Percentiles rank a stretch among this genome's conserved stretches.
Conservation (phyloP, 1,284 basidiomycete species). For the Paramarasmius palmivorus region DNA sequence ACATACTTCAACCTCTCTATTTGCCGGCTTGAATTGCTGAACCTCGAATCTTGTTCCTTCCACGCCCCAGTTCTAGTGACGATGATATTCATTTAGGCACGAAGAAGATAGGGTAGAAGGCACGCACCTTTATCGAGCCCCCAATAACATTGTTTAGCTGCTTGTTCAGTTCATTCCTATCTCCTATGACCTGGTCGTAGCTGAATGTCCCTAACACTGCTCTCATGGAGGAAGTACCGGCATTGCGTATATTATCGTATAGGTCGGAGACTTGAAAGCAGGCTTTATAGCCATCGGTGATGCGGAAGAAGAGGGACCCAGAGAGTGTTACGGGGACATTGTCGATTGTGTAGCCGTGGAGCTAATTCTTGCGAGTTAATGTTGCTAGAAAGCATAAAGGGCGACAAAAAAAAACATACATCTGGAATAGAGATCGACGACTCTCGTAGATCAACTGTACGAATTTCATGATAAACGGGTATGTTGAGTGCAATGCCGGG, state of each 20-base stretch:
- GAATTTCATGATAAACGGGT: slow-evolving; percentile 44
- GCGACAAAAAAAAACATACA: too few species aligned
- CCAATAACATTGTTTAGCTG: slow-evolving; percentile 49
- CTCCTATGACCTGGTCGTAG: slow-evolving; percentile 49
- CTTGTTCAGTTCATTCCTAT: slow-evolving; percentile 51
- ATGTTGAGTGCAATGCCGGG: slow-evolving; percentile 47
- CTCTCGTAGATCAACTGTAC: slow-evolving; percentile 48
- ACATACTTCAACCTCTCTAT: slow-evolving; percentile 49
- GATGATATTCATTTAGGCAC: background rate
- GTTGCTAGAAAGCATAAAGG: background rate
- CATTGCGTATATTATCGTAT: slow-evolving; percentile 45
- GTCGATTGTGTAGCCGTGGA: slow-evolving; percentile 51
- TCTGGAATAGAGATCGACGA: slow-evolving; percentile 42
- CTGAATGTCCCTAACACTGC: slow-evolving; percentile 50
- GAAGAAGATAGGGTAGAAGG: background rate
- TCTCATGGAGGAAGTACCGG: slow-evolving; percentile 51
- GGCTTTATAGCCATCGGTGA: slow-evolving; percentile 50
- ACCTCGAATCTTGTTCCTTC: slow-evolving; percentile 56
- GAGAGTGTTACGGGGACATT: slow-evolving; percentile 50
- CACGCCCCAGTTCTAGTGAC: slow-evolving; percentile 48
- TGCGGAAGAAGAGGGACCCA: slow-evolving; percentile 51
- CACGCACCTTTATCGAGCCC: slow-evolving; percentile 40
- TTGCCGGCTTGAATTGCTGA: slow-evolving; percentile 52
- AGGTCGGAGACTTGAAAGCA: slow-evolving; percentile 50
- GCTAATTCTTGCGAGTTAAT: slow-evolving; percentile 21